A percentile compares a stretch with the other conserved stretches of the same genome.
phyloP scores from a whole-genome alignment of 495 filamentous ascomycete genomes.

The Haplographium delicatum region DNA sequence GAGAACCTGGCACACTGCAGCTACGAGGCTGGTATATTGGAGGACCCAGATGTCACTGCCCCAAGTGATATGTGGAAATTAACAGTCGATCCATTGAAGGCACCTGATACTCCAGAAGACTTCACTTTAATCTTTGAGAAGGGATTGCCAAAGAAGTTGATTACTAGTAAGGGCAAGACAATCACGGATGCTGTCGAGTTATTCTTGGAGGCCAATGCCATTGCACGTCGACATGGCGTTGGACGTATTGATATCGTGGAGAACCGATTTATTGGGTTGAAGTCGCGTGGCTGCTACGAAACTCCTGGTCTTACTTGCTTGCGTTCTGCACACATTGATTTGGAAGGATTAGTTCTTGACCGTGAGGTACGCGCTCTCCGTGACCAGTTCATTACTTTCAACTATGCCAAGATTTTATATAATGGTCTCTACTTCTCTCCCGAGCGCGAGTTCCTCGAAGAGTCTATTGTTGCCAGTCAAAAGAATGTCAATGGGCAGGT shows the following conservation, averaged over 20 bases:
- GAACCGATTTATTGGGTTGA: constrained; percentile 79
- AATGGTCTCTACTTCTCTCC: constrained; percentile 81
- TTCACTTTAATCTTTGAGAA: constrained; percentile 80
- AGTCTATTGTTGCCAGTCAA: constrained; percentile 65
- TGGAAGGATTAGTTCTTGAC: constrained; percentile 84
- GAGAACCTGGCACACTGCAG: constrained; percentile 89
- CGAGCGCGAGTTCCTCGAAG: constrained; percentile 64
- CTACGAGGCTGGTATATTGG: constrained; percentile 81
- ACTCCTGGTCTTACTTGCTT: constrained; percentile 64
- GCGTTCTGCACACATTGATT: constrained; percentile 71
- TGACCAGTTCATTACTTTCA: constrained; percentile 75
- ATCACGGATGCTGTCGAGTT: constrained; percentile 72
- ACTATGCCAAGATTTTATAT: constrained; percentile 72
- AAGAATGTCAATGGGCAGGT: constrained; percentile 66
- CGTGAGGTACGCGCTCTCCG: constrained; percentile 76
- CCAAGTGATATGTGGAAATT: constrained; percentile 82
- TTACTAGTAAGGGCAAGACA: constrained; percentile 55
- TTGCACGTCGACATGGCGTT: constrained; percentile 71
- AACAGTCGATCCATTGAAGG: constrained; percentile 69
- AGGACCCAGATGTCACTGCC: constrained; percentile 59
- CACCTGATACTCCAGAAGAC: constrained; percentile 70
- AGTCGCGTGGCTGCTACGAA: constrained; percentile 91
- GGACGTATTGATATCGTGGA: constrained; percentile 93
- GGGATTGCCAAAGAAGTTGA: constrained; percentile 74
- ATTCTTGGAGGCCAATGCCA: constrained; percentile 74